Conservation (phyloP, 2,329 filamentous ascomycete genomes). For the Xylaria sp. region DNA sequence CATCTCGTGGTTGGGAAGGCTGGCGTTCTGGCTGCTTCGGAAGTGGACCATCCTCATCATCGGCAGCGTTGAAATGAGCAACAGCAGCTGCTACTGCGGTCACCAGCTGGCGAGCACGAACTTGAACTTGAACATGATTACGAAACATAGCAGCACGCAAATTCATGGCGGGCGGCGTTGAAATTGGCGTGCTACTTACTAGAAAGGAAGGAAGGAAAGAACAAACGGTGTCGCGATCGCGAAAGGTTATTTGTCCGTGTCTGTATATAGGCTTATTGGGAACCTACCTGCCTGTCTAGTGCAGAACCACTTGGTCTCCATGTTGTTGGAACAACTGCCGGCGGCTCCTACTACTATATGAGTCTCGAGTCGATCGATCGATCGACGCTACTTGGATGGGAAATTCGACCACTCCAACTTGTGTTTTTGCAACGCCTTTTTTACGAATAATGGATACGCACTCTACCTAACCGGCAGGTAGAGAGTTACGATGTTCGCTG, state of each 20-base stretch:
- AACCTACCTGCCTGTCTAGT: neutral
- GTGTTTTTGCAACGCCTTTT: conserved; percentile 3
- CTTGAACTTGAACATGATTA: conserved; percentile 5
- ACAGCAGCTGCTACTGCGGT: too few relatives aligned
- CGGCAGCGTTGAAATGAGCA: conserved; percentile 15
- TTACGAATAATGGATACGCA: conserved; percentile 8
- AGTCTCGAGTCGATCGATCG: neutral
- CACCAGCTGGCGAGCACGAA: conserved; percentile 11
- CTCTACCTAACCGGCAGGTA: neutral
- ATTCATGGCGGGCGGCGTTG: neutral
- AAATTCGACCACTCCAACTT: too few relatives aligned
- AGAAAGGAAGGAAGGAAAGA: too few relatives aligned
- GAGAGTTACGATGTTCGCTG: neutral
- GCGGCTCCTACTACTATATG: neutral
- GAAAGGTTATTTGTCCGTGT: conserved; percentile 2
- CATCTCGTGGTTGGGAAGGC: conserved; percentile 18
- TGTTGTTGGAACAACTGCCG: neutral
- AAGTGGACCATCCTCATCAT: conserved; percentile 27
- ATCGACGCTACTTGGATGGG: too few relatives aligned
- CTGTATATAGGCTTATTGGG: neutral
- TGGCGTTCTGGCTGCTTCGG: conserved; percentile 33
- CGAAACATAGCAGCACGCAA: conserved; percentile 8
- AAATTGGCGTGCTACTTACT: conserved; percentile 6
- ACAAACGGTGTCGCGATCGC: too few relatives aligned
- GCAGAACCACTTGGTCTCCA: neutral